These are phyloP conservation scores for Melastoma candidum DNA, from an alignment of 441 rosid genomes.

Conservation along the genomic window DNA sequence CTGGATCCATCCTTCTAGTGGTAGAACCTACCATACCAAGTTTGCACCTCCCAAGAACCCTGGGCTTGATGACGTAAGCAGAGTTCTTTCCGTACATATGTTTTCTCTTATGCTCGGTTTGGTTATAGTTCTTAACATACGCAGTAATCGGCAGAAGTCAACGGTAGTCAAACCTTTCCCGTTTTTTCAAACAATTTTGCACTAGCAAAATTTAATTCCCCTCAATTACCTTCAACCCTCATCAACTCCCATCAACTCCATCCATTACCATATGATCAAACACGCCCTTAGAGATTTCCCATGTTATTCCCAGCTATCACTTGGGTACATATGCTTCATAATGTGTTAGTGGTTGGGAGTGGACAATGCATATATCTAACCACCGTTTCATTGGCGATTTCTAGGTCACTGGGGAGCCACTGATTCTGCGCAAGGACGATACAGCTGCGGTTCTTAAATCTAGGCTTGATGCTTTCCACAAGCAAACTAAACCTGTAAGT, in stretches of 20 bases:
- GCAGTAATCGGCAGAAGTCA: background rate
- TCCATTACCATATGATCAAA: no score
- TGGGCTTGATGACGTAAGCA: slow-evolving; percentile 82
- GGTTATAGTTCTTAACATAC: background rate
- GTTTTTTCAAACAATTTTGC: no score
- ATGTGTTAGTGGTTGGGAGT: no score
- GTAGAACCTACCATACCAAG: slow-evolving; percentile 79
- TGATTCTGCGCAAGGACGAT: slow-evolving; percentile 94
- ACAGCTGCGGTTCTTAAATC: slow-evolving; percentile 80
- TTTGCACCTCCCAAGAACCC: slow-evolving; percentile 85
- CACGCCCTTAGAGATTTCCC: no score
- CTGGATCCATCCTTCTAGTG: slow-evolving; percentile 96
- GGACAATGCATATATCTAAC: background rate
- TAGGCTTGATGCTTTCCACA: slow-evolving; percentile 89
- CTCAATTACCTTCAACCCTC: no score
- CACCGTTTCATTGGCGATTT: slow-evolving; percentile 6
- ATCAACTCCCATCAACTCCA: no score
- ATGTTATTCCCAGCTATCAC: no score
- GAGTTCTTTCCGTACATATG: background rate
- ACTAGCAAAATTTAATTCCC: no score
- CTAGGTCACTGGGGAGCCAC: slow-evolving; percentile 68
- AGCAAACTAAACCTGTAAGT: slow-evolving; percentile 81
- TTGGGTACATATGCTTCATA: no score
- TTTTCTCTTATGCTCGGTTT: background rate
- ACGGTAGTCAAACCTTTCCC: no score